These are phyloP conservation scores for Rhizoclosmatium hyalinum DNA, from an alignment of 371 early-diverging fungal species.

Conservation along the genomic window DNA sequence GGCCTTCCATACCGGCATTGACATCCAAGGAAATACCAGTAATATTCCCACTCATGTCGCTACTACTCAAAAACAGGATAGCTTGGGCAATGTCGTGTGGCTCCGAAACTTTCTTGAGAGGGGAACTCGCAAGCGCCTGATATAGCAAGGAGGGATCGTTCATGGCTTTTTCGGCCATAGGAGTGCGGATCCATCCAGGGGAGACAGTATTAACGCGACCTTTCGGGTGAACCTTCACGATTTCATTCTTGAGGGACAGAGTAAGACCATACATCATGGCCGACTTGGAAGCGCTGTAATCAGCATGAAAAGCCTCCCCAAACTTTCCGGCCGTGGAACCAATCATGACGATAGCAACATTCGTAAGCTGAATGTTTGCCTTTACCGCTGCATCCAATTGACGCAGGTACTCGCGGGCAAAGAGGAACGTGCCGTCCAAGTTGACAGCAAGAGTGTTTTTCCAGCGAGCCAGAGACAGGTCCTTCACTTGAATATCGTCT, in stretches of 20 bases:
- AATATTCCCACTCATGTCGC: constrained; percentile 55
- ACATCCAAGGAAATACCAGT: constrained; percentile 60
- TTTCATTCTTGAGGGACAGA: constrained; percentile 41
- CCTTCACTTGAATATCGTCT: constrained; percentile 49
- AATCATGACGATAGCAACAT: constrained; percentile 50
- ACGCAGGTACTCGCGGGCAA: constrained; percentile 44
- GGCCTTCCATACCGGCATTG: constrained; percentile 63
- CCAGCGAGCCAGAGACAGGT: constrained; percentile 58
- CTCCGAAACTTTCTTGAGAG: constrained; percentile 60
- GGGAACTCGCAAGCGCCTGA: constrained; percentile 56
- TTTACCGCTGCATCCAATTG: constrained; percentile 47
- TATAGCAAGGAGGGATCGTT: constrained; percentile 44
- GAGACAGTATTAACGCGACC: constrained; percentile 58
- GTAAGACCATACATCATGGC: constrained; percentile 60
- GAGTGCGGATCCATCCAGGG: constrained; percentile 65
- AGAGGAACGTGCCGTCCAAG: constrained; percentile 58
- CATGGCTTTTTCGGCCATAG: constrained; percentile 60
- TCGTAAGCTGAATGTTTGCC: constrained; percentile 20
- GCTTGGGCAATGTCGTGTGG: constrained; percentile 54
- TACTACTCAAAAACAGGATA: constrained; percentile 52
- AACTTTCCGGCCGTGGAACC: constrained; percentile 59
- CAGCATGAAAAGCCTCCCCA: constrained; percentile 60
- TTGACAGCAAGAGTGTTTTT: constrained; percentile 53
- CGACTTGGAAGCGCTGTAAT: constrained; percentile 50
- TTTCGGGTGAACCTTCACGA: constrained; percentile 45